These are phyloP conservation scores for Dactylellina cionopaga DNA, from an alignment of 2,329 filamentous ascomycete species.

Conservation along the genomic window DNA sequence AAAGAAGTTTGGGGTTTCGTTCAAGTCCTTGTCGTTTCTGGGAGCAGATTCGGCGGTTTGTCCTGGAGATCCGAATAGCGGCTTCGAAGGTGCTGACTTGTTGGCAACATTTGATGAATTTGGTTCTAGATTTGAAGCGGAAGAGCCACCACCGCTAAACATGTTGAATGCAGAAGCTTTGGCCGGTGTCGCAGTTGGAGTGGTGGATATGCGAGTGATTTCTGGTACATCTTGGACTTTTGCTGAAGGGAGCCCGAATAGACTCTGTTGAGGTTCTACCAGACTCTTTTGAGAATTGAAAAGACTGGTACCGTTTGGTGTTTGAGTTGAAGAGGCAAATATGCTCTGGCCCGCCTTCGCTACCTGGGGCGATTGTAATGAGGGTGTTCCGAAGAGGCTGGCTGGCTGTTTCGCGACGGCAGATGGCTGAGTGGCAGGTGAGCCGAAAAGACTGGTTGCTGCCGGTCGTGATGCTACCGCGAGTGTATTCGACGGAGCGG, in stretches of 20 bases:
- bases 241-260: slow-evolving; percentile 23
- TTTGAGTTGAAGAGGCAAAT: slow-evolving; percentile 14
- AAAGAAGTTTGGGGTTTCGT: neutral
- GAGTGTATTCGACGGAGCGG: neutral
- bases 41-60: neutral
- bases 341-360: slow-evolving; percentile 15
- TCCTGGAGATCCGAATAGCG: slow-evolving; percentile 17
- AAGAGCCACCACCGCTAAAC: slow-evolving; percentile 8
- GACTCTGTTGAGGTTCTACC: neutral
- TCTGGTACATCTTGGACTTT: slow-evolving; percentile 1
- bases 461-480: neutral
- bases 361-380: neutral
- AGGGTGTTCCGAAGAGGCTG: slow-evolving; percentile 14
- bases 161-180: slow-evolving; percentile 20
- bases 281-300: neutral
- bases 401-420: neutral
- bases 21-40: neutral
- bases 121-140: neutral
- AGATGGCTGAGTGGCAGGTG: neutral
- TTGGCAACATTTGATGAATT: neutral
- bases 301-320: neutral
- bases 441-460: slow-evolving; percentile 8
- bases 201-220: slow-evolving; percentile 1
- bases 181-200: slow-evolving; percentile 21
- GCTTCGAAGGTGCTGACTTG: neutral